Evolutionary conservation across 345 rosid genomes (phyloP), one percentile per base, ranked within the genome.

Genomic region (Arabis hirsuta): DNA sequence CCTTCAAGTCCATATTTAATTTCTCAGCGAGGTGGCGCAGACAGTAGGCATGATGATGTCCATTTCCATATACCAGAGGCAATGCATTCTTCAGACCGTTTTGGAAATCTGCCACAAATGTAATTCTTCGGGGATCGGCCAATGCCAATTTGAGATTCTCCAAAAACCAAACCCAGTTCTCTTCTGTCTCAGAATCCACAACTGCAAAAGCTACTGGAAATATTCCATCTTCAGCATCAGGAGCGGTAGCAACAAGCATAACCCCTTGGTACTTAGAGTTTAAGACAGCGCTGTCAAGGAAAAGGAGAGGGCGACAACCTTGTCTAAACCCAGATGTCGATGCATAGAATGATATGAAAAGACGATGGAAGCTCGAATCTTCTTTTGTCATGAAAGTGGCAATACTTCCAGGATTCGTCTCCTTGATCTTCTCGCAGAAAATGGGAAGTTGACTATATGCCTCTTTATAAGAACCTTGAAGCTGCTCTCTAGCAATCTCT

Each of bases 401-500:
- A 26, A 86, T n/a, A 67, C 96, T 90, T 39, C 97, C 98, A 0
- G 98, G 98, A 81, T 93, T 93, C 2, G 97, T 90, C 82, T 90
- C 98, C 72, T 69, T 88, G 69, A 90, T 88, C 80, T 79, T 93
- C 72, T 93, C 97, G 71, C 98, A 90, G 79, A 90, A 80, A 57
- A 72, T 83, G 0, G 98, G 97, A 44, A 88, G 70, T 65, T 86
- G 96, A 79, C 71, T 84, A 71, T 90, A 93, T 9, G 98, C 91
- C 29, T 90, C 90, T 81, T 88, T 88, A 64, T 81, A 86, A 42
- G 97, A 90, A 16, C 92, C 96, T 53, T 87, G 98, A 80, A 93
- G 96, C 84, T 93, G 97, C 89, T 88, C 91, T 81, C 90, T 84
- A 3, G 96, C 98, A 44, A 88, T 83, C 82, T 93, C 91, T 74